Evolutionary conservation across 2,329 filamentous ascomycete species (phyloP).

Genomic region (Cladophialophora chaetospira): DNA sequence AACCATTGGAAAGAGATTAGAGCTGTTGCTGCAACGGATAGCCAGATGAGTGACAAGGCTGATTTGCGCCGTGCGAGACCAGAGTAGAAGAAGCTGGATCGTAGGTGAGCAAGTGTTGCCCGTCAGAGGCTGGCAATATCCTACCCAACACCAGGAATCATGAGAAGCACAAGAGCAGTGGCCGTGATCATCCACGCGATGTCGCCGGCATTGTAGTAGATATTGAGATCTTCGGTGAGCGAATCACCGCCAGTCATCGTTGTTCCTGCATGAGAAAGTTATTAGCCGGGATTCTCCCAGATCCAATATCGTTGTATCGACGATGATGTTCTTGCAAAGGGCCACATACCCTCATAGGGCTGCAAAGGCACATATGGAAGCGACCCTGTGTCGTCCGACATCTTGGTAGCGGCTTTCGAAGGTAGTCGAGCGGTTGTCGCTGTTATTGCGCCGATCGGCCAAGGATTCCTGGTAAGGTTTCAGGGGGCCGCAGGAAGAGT

Average conservation of each 20-base stretch:
- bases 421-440: too few species aligned
- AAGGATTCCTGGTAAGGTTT: neutral
- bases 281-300: slow-evolving; percentile 40
- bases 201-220: slow-evolving; percentile 84
- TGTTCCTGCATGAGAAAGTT: slow-evolving; percentile 47
- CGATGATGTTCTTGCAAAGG: neutral
- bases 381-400: slow-evolving; percentile 36
- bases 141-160: slow-evolving; percentile 85
- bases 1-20: slow-evolving; percentile 91
- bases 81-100: slow-evolving; percentile 82
- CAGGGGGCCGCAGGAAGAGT: neutral
- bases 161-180: slow-evolving; percentile 79
- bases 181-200: slow-evolving; percentile 78
- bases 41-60: slow-evolving; percentile 80
- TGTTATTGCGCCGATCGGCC: too few species aligned
- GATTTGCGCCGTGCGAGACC: slow-evolving; percentile 87
- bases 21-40: slow-evolving; percentile 77
- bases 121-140: slow-evolving; percentile 19
- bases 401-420: too few species aligned
- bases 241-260: slow-evolving; percentile 66
- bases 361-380: slow-evolving; percentile 28
- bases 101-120: slow-evolving; percentile 15
- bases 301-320: neutral
- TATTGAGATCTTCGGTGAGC: slow-evolving; percentile 71
- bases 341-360: slow-evolving; percentile 23